Conservation (phyloP, 73 alveolate species). For the Paramecium octaurelia region DNA sequence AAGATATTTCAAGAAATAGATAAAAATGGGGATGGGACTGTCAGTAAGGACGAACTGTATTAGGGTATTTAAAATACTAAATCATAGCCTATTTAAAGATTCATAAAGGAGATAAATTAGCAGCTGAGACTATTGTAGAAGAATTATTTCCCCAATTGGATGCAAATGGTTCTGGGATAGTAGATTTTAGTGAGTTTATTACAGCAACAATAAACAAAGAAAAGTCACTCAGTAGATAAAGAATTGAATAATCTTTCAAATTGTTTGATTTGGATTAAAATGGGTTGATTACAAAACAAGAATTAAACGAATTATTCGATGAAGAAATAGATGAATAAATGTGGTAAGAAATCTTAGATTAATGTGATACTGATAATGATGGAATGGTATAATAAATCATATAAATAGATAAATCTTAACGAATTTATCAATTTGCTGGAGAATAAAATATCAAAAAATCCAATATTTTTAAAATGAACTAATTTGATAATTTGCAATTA, state of each 20-base stretch:
- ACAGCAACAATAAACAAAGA: slow-evolving; percentile 24
- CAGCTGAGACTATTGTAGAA: slow-evolving; percentile 3
- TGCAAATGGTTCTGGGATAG: slow-evolving; percentile 43
- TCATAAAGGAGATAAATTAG: slow-evolving; percentile 7
- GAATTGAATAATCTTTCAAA: slow-evolving; percentile 37
- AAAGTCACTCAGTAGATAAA: neutral
- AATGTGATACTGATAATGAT: slow-evolving; percentile 34
- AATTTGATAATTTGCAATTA: neutral
- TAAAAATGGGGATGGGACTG: slow-evolving; percentile 53
- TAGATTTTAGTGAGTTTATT: slow-evolving; percentile 35
- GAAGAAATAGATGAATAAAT: slow-evolving; percentile 33
- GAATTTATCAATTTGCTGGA: slow-evolving; percentile 15
- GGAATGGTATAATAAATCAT: neutral
- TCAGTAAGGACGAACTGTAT: slow-evolving; percentile 28
- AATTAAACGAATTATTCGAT: slow-evolving; percentile 3
- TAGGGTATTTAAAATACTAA: neutral
- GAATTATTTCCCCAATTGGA: slow-evolving; percentile 31
- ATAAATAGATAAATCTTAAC: neutral
- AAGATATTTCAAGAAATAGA: slow-evolving; percentile 19
- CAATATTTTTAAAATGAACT: neutral
- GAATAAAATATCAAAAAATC: neutral
- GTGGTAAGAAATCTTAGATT: slow-evolving; percentile 20
- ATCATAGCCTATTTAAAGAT: neutral
- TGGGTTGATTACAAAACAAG: slow-evolving; percentile 19
- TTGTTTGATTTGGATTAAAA: slow-evolving; percentile 41